Evolutionary conservation across 495 filamentous ascomycete genomes (phyloP).

Genomic region (Xylaria telfairii): DNA sequence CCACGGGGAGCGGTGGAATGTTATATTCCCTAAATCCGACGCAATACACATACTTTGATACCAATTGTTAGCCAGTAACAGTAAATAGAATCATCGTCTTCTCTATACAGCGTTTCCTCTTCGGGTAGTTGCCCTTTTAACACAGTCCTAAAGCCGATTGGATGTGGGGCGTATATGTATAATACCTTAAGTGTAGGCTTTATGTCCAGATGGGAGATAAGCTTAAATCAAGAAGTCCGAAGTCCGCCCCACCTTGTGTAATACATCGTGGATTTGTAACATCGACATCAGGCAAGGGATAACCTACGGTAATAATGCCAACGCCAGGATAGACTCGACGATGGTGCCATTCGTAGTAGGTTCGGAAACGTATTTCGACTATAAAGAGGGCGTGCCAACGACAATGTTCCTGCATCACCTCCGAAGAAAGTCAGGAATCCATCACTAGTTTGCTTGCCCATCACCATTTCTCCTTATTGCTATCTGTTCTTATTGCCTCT

Average conservation of each 20-base stretch:
- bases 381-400: not conserved
- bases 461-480: not conserved
- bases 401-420: too few relatives aligned
- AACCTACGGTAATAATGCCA: not conserved
- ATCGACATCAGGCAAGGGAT: conserved; percentile 37
- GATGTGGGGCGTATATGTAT: not conserved
- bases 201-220: conserved; percentile 9
- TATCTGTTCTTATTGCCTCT: not conserved
- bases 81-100: not conserved
- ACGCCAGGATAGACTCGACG: too few relatives aligned
- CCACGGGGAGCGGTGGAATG: not conserved
- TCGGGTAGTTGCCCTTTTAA: not conserved
- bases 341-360: not conserved
- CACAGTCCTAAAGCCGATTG: not conserved
- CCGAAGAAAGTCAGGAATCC: not conserved
- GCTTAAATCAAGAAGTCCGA: conserved; percentile 12
- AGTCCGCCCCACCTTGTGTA: conserved; percentile 8
- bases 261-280: conserved; percentile 2
- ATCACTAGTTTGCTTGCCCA: not conserved
- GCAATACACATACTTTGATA: not conserved
- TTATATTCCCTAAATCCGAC: not conserved
- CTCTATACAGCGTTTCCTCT: not conserved
- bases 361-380: not conserved
- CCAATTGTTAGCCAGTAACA: not conserved
- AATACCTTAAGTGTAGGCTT: not conserved